These are phyloP conservation scores for Mortierella sp. DNA, from an alignment of 371 early-diverging fungal genomes.

Conservation along the genomic window DNA sequence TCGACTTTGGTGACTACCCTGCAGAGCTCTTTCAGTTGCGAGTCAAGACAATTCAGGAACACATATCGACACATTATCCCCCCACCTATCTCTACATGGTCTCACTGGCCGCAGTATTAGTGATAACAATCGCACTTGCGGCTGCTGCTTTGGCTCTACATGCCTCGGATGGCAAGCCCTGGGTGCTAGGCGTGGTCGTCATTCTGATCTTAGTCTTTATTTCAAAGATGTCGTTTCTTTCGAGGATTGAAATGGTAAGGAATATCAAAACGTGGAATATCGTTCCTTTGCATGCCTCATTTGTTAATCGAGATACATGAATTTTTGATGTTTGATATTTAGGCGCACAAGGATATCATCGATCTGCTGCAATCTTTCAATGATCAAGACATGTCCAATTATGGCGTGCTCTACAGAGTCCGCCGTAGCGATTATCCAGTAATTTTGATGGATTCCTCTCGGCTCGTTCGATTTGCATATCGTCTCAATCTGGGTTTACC, in stretches of 20 bases:
- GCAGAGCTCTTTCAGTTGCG: constrained; percentile 37
- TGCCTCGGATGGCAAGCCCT: constrained; percentile 40
- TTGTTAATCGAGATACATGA: not conserved
- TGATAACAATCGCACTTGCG: constrained; percentile 19
- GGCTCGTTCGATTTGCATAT: constrained; percentile 21
- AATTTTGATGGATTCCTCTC: not conserved
- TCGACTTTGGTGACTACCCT: constrained; percentile 33
- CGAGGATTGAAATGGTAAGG: constrained; percentile 49
- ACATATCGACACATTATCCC: constrained; percentile 23
- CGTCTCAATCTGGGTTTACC: constrained; percentile 38
- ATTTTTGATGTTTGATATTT: not conserved
- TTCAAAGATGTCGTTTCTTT: constrained; percentile 52
- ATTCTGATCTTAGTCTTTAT: constrained; percentile 36
- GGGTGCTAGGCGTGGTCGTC: constrained; percentile 40
- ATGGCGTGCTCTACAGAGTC: constrained; percentile 42
- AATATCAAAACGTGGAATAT: no score
- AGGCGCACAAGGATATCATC: constrained; percentile 37
- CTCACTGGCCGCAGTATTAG: constrained; percentile 22
- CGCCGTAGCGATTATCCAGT: constrained; percentile 11
- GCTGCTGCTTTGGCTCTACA: constrained; percentile 22
- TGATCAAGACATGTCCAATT: constrained; percentile 45
- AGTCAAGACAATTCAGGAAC: constrained; percentile 22
- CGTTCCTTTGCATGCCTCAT: not conserved
- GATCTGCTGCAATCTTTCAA: constrained; percentile 27
- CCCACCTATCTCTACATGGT: constrained; percentile 25